Evolutionary conservation across 345 rosid genomes (phyloP).

Genomic region (Trapa incisa): DNA sequence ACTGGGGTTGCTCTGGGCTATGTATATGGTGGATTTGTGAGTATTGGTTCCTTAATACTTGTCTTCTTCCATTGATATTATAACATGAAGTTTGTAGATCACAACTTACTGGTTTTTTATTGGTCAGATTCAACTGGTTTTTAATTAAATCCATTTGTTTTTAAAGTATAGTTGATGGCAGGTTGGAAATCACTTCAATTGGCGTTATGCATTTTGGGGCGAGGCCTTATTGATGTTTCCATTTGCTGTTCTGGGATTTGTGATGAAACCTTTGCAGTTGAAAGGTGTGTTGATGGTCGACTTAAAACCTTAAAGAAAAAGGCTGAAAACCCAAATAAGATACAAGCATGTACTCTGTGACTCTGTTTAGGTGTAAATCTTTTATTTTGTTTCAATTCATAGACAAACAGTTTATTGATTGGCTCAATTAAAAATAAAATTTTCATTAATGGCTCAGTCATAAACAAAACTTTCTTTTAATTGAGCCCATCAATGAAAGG

Average conservation of each 20-base stretch:
- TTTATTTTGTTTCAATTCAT: too few species aligned
- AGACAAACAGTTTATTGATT: too few species aligned
- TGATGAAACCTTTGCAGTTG: constrained; percentile 72
- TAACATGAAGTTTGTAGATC: background rate
- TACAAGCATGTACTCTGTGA: too few species aligned
- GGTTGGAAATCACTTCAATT: constrained; percentile 55
- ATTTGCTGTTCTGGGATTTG: constrained; percentile 60
- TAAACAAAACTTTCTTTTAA: too few species aligned
- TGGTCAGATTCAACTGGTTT: background rate
- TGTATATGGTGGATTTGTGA: constrained; percentile 83
- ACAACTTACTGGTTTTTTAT: background rate
- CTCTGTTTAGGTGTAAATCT: too few species aligned
- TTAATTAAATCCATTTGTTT: background rate
- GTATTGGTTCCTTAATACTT: constrained; percentile 14
- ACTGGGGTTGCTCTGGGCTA: constrained; percentile 85
- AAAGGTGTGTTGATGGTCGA: constrained; percentile 42
- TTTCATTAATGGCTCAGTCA: too few species aligned
- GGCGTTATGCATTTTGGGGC: constrained; percentile 84
- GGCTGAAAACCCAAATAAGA: too few species aligned
- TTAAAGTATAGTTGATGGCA: constrained; percentile 8
- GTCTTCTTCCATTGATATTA: background rate
- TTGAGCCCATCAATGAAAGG: too few species aligned
- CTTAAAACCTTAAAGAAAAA: background rate
- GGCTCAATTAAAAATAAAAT: too few species aligned
- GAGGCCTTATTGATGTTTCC: constrained; percentile 82